Base-by-base conservation (phyloP, 148 eudicot species). In the Fallopia convolvulus region DNA sequence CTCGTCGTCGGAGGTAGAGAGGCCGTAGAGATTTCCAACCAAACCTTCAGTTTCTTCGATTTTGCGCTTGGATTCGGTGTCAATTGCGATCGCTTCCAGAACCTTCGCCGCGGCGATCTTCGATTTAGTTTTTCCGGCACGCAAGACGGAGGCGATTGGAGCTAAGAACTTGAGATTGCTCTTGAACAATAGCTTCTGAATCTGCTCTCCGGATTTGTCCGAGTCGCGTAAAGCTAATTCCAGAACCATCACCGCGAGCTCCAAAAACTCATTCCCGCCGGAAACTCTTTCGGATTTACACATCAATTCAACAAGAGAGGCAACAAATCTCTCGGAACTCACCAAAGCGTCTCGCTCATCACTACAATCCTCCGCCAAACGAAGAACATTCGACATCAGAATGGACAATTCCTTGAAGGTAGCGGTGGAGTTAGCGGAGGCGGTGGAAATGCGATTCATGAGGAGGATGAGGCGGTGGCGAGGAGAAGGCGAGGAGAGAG, bases 61-160 rank as follows among this genome's bases (percentile, higher is more conserved):
- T 18, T 47, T 52, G 8, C 84, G 82, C 65, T 79, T 84, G 6
- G 83, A 76, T 39, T 88, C 85, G 0, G 82, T 49, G 48, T 89
- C 81, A 2, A 52, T 50, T 0, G 88, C 80, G 70, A 87, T 79
- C 21, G 75, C 70, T 46, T 76, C 80, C 8, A 92, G 73, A 72
- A 90, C 80, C 47, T 74, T 83, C 11, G 92, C 89, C 0, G 83
- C 70, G 13, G 81, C 79, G 13, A 79, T 58, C 65, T 78, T 84
- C 40, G 90, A 83, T 44, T 77, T 71, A 17, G 74, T 14, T 65
- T 72, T 87, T 39, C 93, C 92, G 14, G 72, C 78, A 58, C 73
- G 84, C 44, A 90, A 48, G 33, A 85, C 83, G 50, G 42, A 30
- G 3, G 75, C 60, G 26, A 88, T 81, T 47, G 83, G 72, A 41